Conservation (phyloP, 768 basidiomycete species). For the Lentinula edodes region DNA sequence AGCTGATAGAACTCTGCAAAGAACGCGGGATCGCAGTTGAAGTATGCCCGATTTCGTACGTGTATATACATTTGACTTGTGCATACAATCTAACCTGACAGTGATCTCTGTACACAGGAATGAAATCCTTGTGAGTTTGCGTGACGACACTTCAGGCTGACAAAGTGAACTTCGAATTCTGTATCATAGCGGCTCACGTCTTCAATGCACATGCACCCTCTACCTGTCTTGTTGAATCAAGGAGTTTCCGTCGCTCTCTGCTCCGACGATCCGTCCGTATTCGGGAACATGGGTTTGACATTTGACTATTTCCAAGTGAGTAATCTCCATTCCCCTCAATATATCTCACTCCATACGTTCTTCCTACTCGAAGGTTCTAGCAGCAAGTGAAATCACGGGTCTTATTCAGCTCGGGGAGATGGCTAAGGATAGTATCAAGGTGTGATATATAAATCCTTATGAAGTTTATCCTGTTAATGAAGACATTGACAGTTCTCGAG, state of each 20-base stretch:
- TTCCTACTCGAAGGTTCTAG: slow-evolving; percentile 42
- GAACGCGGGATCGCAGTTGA: slow-evolving; percentile 63
- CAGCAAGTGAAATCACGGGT: slow-evolving; percentile 61
- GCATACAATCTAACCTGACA: background rate
- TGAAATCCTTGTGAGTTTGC: slow-evolving; percentile 56
- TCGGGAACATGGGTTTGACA: slow-evolving; percentile 73
- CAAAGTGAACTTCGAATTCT: background rate
- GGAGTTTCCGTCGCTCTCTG: slow-evolving; percentile 67
- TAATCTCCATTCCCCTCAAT: background rate
- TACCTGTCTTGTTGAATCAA: slow-evolving; percentile 66
- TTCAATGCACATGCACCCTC: slow-evolving; percentile 76
- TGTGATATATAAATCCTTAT: slow-evolving; percentile 12
- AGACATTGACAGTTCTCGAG: slow-evolving; percentile 28
- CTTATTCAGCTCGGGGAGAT: slow-evolving; percentile 56
- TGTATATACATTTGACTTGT: background rate
- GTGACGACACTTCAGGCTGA: background rate
- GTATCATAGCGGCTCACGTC: slow-evolving; percentile 56
- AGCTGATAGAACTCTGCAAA: slow-evolving; percentile 60
- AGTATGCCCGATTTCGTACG: slow-evolving; percentile 79
- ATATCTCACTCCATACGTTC: too few species aligned
- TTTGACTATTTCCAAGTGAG: slow-evolving; percentile 75
- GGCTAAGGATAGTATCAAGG: slow-evolving; percentile 63
- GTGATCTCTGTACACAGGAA: slow-evolving; percentile 37
- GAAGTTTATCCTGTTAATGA: background rate
- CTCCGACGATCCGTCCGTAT: slow-evolving; percentile 74